Conservation (phyloP, 2,329 filamentous ascomycete species). For the Scedosporium boydii region DNA sequence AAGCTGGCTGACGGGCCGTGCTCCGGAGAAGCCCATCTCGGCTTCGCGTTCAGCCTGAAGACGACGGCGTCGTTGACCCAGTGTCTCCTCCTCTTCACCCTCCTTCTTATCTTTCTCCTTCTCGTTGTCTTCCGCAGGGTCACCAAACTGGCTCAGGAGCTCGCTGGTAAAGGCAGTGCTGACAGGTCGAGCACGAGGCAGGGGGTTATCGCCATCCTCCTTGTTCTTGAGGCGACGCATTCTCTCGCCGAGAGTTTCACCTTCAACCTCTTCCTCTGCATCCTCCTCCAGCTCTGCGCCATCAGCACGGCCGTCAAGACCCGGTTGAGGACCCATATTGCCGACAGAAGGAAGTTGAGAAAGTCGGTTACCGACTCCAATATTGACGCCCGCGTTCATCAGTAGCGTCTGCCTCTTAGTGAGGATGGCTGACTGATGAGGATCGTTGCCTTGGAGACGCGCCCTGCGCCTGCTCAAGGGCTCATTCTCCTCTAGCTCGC, state of each 20-base stretch:
- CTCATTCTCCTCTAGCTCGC: slow-evolving; percentile 86
- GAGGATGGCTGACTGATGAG: slow-evolving; percentile 16
- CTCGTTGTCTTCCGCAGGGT: slow-evolving; percentile 35
- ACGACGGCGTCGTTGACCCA: slow-evolving; percentile 66
- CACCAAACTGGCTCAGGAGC: slow-evolving; percentile 55
- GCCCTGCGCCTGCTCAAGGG: slow-evolving; percentile 70
- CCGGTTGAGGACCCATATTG: slow-evolving; percentile 8
- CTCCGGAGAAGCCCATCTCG: slow-evolving; percentile 33
- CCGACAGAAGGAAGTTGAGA: slow-evolving; percentile 14
- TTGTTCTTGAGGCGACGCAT: slow-evolving; percentile 46
- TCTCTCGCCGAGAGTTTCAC: slow-evolving; percentile 59
- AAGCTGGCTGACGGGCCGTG: slow-evolving; percentile 9
- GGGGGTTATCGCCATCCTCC: slow-evolving; percentile 32
- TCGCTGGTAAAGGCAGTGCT: slow-evolving; percentile 60
- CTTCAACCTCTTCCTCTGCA: slow-evolving; percentile 9
- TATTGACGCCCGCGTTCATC: slow-evolving; percentile 15
- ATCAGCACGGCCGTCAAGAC: slow-evolving; percentile 22
- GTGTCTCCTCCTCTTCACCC: slow-evolving; percentile 59
- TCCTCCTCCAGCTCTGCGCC: slow-evolving; percentile 47
- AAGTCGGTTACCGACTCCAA: slow-evolving; percentile 14
- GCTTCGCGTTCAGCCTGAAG: slow-evolving; percentile 61
- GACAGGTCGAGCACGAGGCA: slow-evolving; percentile 48
- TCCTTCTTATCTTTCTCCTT: slow-evolving; percentile 28
- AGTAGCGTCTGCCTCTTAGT: slow-evolving; percentile 35
- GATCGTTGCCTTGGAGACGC: slow-evolving; percentile 57